Base-by-base conservation (phyloP, 2,329 filamentous ascomycete species). In the Botrytis cinerea region DNA sequence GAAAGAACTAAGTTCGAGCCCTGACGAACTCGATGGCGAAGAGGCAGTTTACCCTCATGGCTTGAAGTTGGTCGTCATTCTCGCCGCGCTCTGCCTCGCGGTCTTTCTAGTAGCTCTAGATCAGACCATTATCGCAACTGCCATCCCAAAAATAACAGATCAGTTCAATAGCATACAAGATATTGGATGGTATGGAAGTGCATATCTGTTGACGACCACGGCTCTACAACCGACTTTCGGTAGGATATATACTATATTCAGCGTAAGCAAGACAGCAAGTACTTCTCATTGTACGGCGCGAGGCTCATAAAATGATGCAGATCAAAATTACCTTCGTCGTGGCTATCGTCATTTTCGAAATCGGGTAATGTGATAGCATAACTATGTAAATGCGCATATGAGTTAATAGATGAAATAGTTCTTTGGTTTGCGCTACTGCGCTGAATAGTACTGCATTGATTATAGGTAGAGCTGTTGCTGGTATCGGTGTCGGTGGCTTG, bases 181-280 rank as follows among this genome's bases (percentile, higher is more conserved):
- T 75, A 82, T 86, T 32, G 84, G 83, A 61, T 86, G 84, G 84
- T 85, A 85, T 72, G 83, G 83, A 2, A 81, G 80, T 71, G 81
- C 82, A 43, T 83, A 83, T 70, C 76, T 83, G 64, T 76, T 84
- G 51, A 82, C 82, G 2, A 81, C 78, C 63, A 82, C 79, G 75
- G 83, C 77, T 14, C 77, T 80, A 43, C 78, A 80, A 73, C 71
- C 77, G 10, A 78, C 79, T 20, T 79, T 79, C 61, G 80, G 80
- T 38, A 81, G 80, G 73, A 79, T 81, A 67, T 82, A 81, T 62
- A 79, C 79, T 46, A 78, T 78, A 71, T 81, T 77, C 74, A 71
- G 59, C 51, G 72, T 73, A 71, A 45, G 72, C 57, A 45, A 43
- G 48, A 18, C 22, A 16, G 28, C 5, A 14, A 28, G 28, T 2